These are phyloP conservation scores for Colletotrichum cuscutae DNA, from an alignment of 2,329 filamentous ascomycete species.

Conservation along the genomic window DNA sequence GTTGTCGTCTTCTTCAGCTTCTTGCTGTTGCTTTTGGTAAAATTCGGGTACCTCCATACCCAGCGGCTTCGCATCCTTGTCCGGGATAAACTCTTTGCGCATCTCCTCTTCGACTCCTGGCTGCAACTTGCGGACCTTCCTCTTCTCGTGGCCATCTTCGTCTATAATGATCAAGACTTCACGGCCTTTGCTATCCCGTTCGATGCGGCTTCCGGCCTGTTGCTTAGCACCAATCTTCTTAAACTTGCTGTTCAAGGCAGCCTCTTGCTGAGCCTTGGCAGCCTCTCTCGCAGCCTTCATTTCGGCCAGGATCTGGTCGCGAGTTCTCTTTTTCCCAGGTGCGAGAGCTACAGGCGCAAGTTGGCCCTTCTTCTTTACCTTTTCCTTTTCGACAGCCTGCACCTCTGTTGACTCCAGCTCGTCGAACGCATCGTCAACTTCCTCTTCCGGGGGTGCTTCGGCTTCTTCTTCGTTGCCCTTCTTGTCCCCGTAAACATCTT, in stretches of 20 bases:
- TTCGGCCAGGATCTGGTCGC: constrained; percentile 75
- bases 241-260: constrained; percentile 67
- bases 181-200: constrained; percentile 68
- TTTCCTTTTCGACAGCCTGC: constrained; percentile 61
- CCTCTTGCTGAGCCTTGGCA: constrained; percentile 64
- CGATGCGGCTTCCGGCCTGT: constrained; percentile 66
- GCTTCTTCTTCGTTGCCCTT: constrained; percentile 43
- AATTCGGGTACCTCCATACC: constrained; percentile 75
- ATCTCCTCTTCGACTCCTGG: constrained; percentile 49
- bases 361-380: constrained; percentile 70
- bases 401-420: constrained; percentile 66
- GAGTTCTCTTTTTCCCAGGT: constrained; percentile 69
- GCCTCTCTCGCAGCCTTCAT: constrained; percentile 71
- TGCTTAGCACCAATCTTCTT: constrained; percentile 71
- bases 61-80: constrained; percentile 66
- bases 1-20: constrained; percentile 63
- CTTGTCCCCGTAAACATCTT: constrained; percentile 67
- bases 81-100: constrained; percentile 58
- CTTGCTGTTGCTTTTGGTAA: constrained; percentile 58
- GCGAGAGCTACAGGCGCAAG: constrained; percentile 63
- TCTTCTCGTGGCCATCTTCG: constrained; percentile 73
- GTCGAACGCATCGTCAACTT: constrained; percentile 76
- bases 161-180: constrained; percentile 74
- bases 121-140: constrained; percentile 68
- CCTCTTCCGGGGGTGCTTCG: constrained; percentile 44